Conservation (phyloP, 192 early-diverging fungal species). For the Kappamyces sp. region DNA sequence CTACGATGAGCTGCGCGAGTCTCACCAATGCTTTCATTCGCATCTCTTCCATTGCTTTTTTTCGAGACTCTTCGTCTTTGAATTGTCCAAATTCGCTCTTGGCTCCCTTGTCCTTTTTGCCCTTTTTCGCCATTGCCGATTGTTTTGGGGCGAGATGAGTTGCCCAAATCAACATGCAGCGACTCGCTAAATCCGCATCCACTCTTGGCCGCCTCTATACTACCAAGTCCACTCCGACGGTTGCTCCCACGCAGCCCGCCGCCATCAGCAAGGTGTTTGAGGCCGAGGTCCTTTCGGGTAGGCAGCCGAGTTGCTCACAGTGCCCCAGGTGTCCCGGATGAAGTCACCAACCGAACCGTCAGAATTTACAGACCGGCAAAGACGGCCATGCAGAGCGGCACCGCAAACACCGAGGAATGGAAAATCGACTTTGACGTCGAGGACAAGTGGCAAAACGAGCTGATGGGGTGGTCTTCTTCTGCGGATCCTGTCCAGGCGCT, state of each 20-base stretch:
- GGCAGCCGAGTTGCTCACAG: background rate
- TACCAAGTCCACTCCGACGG: background rate
- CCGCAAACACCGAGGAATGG: slow-evolving; percentile 73
- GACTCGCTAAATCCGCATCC: background rate
- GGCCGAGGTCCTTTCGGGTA: slow-evolving; percentile 3
- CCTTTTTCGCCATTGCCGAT: slow-evolving; percentile 32
- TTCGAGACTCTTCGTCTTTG: slow-evolving; percentile 47
- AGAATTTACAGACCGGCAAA: slow-evolving; percentile 78
- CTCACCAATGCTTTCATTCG: slow-evolving; percentile 48
- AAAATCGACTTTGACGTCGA: slow-evolving; percentile 84
- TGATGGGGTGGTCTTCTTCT: slow-evolving; percentile 83
- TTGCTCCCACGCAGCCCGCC: background rate
- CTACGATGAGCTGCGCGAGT: slow-evolving; percentile 16
- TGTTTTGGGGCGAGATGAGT: slow-evolving; percentile 6
- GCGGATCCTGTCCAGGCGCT: slow-evolving; percentile 79
- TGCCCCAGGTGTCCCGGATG: slow-evolving; percentile 39
- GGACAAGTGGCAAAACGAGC: slow-evolving; percentile 84
- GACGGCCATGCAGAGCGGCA: slow-evolving; percentile 81
- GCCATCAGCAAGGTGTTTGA: background rate
- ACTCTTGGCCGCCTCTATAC: background rate
- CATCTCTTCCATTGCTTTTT: slow-evolving; percentile 37
- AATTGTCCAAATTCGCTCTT: slow-evolving; percentile 41
- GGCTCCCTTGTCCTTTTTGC: slow-evolving; percentile 35
- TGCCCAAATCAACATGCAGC: background rate
- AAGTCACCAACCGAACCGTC: slow-evolving; percentile 65